Evolutionary conservation across 306 rosid species (phyloP).

Genomic region (Biancaea sappan): DNA sequence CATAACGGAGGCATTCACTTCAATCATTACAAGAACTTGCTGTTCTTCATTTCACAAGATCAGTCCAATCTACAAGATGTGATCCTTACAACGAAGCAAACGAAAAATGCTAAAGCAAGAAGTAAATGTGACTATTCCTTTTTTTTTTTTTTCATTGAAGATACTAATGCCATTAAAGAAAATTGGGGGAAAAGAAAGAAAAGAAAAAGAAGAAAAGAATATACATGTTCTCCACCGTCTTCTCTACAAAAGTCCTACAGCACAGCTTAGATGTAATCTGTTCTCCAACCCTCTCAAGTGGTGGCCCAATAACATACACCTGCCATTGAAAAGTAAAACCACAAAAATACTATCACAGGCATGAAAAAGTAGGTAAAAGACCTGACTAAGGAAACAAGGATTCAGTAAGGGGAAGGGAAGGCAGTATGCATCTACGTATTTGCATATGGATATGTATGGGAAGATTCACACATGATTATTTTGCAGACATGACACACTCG

Average conservation of each 20-base stretch:
- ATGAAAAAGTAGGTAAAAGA: not conserved
- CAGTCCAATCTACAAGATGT: conserved; percentile 7
- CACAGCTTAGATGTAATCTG: conserved; percentile 89
- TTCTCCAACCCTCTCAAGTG: conserved; percentile 98
- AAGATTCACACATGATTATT: conserved; percentile 10
- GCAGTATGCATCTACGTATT: not conserved
- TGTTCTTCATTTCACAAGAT: not conserved
- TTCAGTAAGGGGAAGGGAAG: not conserved
- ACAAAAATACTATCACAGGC: conserved; percentile 3
- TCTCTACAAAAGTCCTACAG: conserved; percentile 78
- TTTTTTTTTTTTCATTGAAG: conserved; percentile 32
- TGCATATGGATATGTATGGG: not conserved
- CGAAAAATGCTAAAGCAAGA: conserved; percentile 27
- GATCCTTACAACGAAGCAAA: conserved; percentile 32
- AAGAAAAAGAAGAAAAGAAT: conserved; percentile 49
- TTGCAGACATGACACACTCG: not conserved
- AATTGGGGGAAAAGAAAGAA: conserved; percentile 11
- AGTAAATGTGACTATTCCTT: conserved; percentile 31
- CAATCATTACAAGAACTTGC: not conserved
- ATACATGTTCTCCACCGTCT: conserved; percentile 52
- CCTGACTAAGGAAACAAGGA: not conserved
- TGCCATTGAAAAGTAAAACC: conserved; percentile 40
- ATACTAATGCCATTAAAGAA: not conserved
- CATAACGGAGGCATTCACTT: not conserved
- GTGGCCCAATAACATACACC: conserved; percentile 99